Conservation (phyloP, 2,329 filamentous ascomycete genomes). For the Aspergillus puulaauensis region DNA sequence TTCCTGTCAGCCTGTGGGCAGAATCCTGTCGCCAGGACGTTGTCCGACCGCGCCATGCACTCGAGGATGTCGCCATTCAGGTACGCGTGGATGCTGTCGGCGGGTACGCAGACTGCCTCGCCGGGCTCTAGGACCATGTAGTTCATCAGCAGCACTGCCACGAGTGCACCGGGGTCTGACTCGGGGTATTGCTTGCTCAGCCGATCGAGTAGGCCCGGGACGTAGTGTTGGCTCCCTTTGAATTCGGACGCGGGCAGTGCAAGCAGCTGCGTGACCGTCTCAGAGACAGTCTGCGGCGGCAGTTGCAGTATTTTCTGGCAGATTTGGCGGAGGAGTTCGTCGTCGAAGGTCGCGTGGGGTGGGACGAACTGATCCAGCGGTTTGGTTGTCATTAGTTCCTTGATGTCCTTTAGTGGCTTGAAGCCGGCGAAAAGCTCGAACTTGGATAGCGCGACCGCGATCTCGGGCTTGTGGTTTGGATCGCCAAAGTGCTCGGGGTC, state of each 20-base stretch:
- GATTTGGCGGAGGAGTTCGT: constrained; percentile 58
- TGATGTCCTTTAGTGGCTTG: constrained; percentile 64
- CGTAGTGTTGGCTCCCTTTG: constrained; percentile 53
- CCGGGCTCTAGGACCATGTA: constrained; percentile 65
- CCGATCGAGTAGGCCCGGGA: constrained; percentile 64
- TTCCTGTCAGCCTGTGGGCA: constrained; percentile 66
- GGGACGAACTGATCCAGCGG: constrained; percentile 57
- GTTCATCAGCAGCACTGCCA: constrained; percentile 74
- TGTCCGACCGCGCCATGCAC: constrained; percentile 75
- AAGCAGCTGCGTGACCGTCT: constrained; percentile 54
- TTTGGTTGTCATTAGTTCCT: constrained; percentile 56
- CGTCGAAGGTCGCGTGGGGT: constrained; percentile 49
- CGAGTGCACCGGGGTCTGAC: constrained; percentile 65
- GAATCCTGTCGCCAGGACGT: constrained; percentile 73
- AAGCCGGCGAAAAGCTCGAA: constrained; percentile 78
- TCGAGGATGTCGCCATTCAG: constrained; percentile 72
- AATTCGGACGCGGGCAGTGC: constrained; percentile 51
- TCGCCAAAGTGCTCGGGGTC: constrained; percentile 69
- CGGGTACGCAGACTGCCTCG: constrained; percentile 68
- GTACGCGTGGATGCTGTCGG: constrained; percentile 73
- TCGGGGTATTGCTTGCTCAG: constrained; percentile 64
- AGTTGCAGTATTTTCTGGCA: constrained; percentile 55
- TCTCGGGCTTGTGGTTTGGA: constrained; percentile 77
- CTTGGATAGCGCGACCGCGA: constrained; percentile 67
- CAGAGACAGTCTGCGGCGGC: constrained; percentile 53